phyloP scores from a whole-genome alignment of 73 alveolate genomes.

The Paramecium sonneborni region DNA sequence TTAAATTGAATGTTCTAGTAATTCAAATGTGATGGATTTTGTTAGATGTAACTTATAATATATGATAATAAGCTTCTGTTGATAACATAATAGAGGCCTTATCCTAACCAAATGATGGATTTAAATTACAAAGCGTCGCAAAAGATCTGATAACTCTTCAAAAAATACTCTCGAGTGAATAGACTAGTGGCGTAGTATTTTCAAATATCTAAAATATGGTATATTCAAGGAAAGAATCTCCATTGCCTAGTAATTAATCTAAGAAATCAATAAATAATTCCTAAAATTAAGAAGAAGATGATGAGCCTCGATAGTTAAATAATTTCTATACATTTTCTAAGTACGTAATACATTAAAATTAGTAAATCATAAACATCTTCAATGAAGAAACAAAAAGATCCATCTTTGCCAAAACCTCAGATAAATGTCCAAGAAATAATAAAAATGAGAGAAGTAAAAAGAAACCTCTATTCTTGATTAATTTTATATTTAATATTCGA shows the following conservation, averaged over 20 bases:
- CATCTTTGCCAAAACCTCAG: neutral
- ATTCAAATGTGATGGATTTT: neutral
- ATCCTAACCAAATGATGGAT: neutral
- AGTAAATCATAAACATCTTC: neutral
- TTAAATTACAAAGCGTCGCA: neutral
- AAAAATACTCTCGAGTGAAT: neutral
- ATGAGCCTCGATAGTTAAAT: neutral
- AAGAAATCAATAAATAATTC: neutral
- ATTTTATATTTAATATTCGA: neutral
- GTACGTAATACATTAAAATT: neutral
- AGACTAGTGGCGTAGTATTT: neutral
- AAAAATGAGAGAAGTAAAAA: neutral
- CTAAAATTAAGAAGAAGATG: neutral
- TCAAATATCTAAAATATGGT: neutral
- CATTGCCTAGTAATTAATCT: neutral
- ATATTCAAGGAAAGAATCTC: neutral
- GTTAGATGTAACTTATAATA: neutral
- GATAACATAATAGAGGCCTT: neutral
- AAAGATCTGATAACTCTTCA: neutral
- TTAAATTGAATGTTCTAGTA: no score
- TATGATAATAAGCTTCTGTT: neutral
- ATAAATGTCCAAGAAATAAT: neutral
- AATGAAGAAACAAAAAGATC: neutral
- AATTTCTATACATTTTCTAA: constrained; percentile 10
- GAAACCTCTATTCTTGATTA: neutral